Evolutionary conservation across 129 eudicot species (phyloP), one percentile per base, ranked within the genome.

Genomic region (sunflower (Helianthus annuus)): DNA sequence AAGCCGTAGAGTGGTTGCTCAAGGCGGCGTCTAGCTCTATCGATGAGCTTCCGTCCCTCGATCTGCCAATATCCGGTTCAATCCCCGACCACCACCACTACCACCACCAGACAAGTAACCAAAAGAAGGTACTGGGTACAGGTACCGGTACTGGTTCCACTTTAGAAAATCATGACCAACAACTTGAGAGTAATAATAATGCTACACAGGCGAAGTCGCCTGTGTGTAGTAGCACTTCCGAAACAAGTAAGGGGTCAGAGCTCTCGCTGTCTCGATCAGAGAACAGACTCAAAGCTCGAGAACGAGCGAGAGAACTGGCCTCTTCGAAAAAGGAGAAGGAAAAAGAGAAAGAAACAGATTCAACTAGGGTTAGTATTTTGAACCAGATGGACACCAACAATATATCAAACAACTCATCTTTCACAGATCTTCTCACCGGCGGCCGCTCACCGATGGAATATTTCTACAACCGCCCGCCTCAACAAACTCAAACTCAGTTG

Each of bases 1-100:
- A 92, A 78, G 98, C 98, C 2, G 96, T 92, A 14, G 98, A 92
- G 72, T 92, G 98, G 98, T 68, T 92, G 66, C 82, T 92, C 6
- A 89, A 92, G 67, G 94, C 94, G 0, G 98, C 98, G 13, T 75
- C 87, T 5, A 82, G 65, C 24, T 85, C 98, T n/a, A 92, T 92
- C 17, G 74, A 75, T 0, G 98, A 87, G 85, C 88, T 92, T 56
- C 96, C 96, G 54, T 81, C 85, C 1, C 75, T 92, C 2, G 82
- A 79, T 48, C 74, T 81, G 14, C 74, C 88, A 27, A 83, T 89
- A 42, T 70, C 86, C 7, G 91, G 81, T 22, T 84, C 83, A 24
- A 40, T 75, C 36, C 32, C 73, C 13, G 34, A 54, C 48, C 40
- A 15, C 44, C 46, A 44, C 22, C 12, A 24, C 65, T 24, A 38